These are phyloP conservation scores for Suhomyces kunorum DNA, from an alignment of 1,139 yeast genomes.

Conservation along the genomic window DNA sequence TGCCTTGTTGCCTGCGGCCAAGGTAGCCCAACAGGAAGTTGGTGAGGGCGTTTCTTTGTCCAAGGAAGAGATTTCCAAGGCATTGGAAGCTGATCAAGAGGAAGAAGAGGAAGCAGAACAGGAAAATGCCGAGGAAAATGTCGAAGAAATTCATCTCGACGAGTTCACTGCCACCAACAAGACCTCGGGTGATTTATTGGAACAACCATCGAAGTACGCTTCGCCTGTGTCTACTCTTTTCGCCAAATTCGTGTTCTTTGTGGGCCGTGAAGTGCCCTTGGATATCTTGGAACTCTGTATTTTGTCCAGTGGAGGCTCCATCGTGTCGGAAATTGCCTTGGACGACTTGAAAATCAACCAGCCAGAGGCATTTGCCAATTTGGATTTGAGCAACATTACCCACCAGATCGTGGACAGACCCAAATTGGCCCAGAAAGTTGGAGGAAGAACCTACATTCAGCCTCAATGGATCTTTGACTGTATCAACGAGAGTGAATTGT, in stretches of 20 bases:
- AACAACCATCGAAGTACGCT: slow-evolving; percentile 72
- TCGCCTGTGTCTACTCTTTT: slow-evolving; percentile 66
- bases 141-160: slow-evolving; percentile 57
- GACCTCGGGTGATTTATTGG: slow-evolving; percentile 71
- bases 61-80: slow-evolving; percentile 48
- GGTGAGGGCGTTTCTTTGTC: slow-evolving; percentile 43
- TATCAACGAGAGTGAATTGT: slow-evolving; percentile 72
- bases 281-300: slow-evolving; percentile 89
- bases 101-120: slow-evolving; percentile 37
- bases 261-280: slow-evolving; percentile 95
- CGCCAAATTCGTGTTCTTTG: slow-evolving; percentile 72
- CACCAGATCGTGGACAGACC: slow-evolving; percentile 97
- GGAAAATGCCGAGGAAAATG: slow-evolving; percentile 40
- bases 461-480: slow-evolving; percentile 98
- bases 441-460: slow-evolving; percentile 91
- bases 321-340: slow-evolving; percentile 82
- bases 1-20: slow-evolving; percentile 44
- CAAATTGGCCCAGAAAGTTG: slow-evolving; percentile 68
- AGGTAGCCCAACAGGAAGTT: slow-evolving; percentile 15
- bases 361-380: slow-evolving; percentile 41
- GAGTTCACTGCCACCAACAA: slow-evolving; percentile 63
- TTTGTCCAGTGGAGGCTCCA: slow-evolving; percentile 82
- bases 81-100: slow-evolving; percentile 52
- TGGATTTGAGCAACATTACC: slow-evolving; percentile 71
- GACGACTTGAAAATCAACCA: slow-evolving; percentile 63